phyloP scores from a whole-genome alignment of 768 basidiomycete species.

The Tephrocybe sp. region DNA sequence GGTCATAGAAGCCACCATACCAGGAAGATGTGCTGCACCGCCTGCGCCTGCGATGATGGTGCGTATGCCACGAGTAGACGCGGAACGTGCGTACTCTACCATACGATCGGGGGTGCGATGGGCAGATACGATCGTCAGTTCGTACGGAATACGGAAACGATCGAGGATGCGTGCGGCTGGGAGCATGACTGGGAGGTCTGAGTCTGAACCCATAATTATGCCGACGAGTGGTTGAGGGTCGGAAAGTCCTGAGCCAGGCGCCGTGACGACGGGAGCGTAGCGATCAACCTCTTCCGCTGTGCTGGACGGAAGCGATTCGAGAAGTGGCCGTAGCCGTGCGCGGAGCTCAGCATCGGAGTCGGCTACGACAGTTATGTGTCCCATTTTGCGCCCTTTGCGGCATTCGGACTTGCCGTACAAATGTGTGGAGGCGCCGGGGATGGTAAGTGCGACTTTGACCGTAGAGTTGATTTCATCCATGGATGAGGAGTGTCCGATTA shows the following conservation, averaged over 20 bases:
- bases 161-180: constrained; percentile 85
- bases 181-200: constrained; percentile 92
- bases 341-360: constrained; percentile 74
- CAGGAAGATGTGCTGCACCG: constrained; percentile 97
- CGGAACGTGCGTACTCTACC: constrained; percentile 76
- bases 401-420: constrained; percentile 94
- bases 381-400: constrained; percentile 94
- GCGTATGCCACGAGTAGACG: constrained; percentile 61
- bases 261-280: constrained; percentile 46
- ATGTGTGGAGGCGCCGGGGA: constrained; percentile 80
- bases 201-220: constrained; percentile 98
- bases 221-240: constrained; percentile 77
- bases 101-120: constrained; percentile 91
- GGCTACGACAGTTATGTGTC: constrained; percentile 90
- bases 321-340: constrained; percentile 66
- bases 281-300: constrained; percentile 45
- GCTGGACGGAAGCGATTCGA: constrained; percentile 58
- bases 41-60: constrained; percentile 94
- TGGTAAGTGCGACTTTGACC: constrained; percentile 54
- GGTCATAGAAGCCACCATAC: constrained; percentile 97
- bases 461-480: constrained; percentile 58
- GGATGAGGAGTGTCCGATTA: constrained; percentile 78
- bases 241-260: constrained; percentile 50
- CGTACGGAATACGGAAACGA: constrained; percentile 82
- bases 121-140: constrained; percentile 94